Conservation (phyloP, 2,329 filamentous ascomycete species). For the Sclerotiophoma versabilis region DNA sequence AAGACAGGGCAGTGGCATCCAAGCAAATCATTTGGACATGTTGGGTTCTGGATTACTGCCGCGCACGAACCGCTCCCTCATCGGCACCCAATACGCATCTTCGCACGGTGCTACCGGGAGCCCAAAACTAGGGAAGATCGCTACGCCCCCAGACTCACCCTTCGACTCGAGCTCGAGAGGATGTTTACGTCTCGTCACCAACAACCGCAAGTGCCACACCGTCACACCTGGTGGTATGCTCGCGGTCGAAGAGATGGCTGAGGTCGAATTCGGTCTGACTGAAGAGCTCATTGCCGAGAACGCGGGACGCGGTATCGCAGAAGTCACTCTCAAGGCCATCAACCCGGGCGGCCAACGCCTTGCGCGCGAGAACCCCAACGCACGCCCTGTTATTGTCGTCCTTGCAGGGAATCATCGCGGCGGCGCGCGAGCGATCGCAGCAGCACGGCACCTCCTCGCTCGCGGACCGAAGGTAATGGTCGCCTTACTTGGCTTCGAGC, state of each 20-base stretch:
- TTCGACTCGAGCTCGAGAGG: constrained; percentile 37
- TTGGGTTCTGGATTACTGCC: constrained; percentile 40
- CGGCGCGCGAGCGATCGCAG: constrained; percentile 82
- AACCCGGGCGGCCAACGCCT: constrained; percentile 64
- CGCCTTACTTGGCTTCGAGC: constrained; percentile 84
- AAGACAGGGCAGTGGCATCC: constrained; percentile 51
- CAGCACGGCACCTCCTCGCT: constrained; percentile 84
- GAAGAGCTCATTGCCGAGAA: constrained; percentile 94
- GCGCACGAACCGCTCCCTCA: constrained; percentile 41
- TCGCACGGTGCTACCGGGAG: constrained; percentile 46
- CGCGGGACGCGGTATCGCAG: constrained; percentile 84
- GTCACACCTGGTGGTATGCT: constrained; percentile 82
- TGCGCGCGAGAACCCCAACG: constrained; percentile 55
- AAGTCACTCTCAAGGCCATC: constrained; percentile 77
- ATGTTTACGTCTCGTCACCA: constrained; percentile 61
- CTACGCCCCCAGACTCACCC: constrained; percentile 49
- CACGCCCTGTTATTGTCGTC: constrained; percentile 70
- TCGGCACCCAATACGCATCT: constrained; percentile 45
- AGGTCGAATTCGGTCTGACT: constrained; percentile 83
- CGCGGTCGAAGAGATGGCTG: constrained; percentile 89
- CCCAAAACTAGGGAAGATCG: constrained; percentile 42
- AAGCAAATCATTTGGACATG: constrained; percentile 44
- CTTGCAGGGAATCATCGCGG: constrained; percentile 96
- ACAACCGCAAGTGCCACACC: constrained; percentile 63
- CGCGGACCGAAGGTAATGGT: constrained; percentile 82